These are phyloP conservation scores for Pythium rishiriense DNA, from an alignment of 352 stramenopile genomes.

Conservation along the genomic window DNA sequence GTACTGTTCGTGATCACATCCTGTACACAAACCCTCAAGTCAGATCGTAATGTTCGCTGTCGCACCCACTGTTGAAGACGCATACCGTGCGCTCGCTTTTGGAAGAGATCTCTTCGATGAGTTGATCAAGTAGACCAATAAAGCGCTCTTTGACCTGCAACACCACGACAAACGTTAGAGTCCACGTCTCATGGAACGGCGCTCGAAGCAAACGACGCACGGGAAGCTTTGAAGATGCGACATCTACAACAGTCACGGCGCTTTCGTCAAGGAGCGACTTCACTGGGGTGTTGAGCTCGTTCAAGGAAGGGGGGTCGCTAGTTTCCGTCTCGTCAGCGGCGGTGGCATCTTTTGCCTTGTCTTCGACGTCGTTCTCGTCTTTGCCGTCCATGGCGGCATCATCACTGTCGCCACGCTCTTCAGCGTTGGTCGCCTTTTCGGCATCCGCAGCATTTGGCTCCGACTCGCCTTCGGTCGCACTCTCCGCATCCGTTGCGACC, in stretches of 20 bases:
- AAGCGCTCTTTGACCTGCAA: slow-evolving; percentile 57
- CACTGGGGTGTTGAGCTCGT: background rate
- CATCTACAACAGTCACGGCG: background rate
- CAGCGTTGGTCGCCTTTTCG: slow-evolving; percentile 1
- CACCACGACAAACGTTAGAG: background rate
- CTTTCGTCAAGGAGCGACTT: slow-evolving; percentile 8
- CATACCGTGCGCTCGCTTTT: slow-evolving; percentile 51
- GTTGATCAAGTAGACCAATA: slow-evolving; percentile 46
- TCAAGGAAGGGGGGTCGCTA: slow-evolving; percentile 2
- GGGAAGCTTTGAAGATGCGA: slow-evolving; percentile 2
- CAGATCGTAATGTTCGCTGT: too few relatives aligned
- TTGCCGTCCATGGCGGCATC: slow-evolving; percentile 5
- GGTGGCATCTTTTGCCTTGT: background rate
- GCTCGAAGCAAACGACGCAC: background rate
- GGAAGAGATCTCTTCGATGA: slow-evolving; percentile 65
- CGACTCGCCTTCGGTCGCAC: slow-evolving; percentile 10
- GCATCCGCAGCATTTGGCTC: background rate
- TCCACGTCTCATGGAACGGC: background rate
- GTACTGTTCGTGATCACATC: slow-evolving; percentile 72
- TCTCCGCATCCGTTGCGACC: slow-evolving; percentile 16
- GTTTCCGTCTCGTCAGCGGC: background rate
- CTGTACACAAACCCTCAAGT: too few relatives aligned
- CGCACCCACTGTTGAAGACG: background rate
- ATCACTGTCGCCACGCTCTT: background rate
- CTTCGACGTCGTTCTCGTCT: background rate